Conservation (phyloP, 1,284 basidiomycete genomes). For the Trametes hirsuta region DNA sequence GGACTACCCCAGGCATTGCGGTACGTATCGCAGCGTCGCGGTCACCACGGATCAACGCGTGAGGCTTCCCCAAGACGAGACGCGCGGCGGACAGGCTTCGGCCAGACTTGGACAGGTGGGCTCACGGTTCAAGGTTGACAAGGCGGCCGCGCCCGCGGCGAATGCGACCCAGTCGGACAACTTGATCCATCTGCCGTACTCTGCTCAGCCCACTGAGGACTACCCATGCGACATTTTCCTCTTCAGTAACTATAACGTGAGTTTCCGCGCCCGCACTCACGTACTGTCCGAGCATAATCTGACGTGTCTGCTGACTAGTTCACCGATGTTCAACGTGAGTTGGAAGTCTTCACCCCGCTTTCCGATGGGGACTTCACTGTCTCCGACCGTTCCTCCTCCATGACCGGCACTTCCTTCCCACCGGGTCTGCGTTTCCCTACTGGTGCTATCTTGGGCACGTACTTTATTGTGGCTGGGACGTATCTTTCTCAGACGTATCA, state of each 20-base stretch:
- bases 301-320: slow-evolving; percentile 54
- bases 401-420: slow-evolving; percentile 78
- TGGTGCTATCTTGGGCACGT: slow-evolving; percentile 84
- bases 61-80: slow-evolving; percentile 67
- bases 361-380: slow-evolving; percentile 74
- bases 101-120: slow-evolving; percentile 57
- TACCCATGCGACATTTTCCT: slow-evolving; percentile 79
- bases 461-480: slow-evolving; percentile 88
- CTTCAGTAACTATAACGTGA: slow-evolving; percentile 89
- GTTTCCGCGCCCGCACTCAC: slow-evolving; percentile 29
- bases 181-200: slow-evolving; percentile 75
- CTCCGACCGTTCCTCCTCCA: slow-evolving; percentile 74
- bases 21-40: slow-evolving; percentile 90
- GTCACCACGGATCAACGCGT: slow-evolving; percentile 72
- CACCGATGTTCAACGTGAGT: slow-evolving; percentile 91
- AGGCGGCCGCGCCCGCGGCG: slow-evolving; percentile 41
- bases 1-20: slow-evolving; percentile 87
- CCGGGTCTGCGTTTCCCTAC: slow-evolving; percentile 94
- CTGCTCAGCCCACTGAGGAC: slow-evolving; percentile 69
- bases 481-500: slow-evolving; percentile 90
- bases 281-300: background rate
- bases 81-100: slow-evolving; percentile 41
- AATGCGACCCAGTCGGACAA: slow-evolving; percentile 57
- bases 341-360: slow-evolving; percentile 83
- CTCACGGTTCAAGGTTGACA: slow-evolving; percentile 57